Base-by-base conservation (phyloP, 257 asterid genomes). In the Solanum pennellii region DNA sequence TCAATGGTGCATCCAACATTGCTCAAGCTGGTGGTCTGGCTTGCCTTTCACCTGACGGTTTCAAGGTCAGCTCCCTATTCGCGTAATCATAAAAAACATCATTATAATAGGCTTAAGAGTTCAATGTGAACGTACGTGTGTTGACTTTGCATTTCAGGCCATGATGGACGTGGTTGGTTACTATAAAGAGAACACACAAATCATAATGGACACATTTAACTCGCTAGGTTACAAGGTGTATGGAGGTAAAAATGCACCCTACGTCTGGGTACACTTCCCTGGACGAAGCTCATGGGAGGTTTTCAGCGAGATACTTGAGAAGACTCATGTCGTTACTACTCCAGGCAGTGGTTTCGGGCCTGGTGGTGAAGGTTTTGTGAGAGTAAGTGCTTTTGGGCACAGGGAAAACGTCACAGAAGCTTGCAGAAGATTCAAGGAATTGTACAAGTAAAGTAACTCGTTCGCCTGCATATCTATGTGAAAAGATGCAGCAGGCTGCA, bases 311-410 rank as follows among this genome's bases (percentile, higher is more conserved):
- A 94, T 97, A 84, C 97, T 97, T 59, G 99, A 96, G 93, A 97
- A 96, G 93, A 97, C 99, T 56, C 97, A 97, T 60, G 96, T 96
- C 20, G 99, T 95, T 41, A 95, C 97, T 71, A 95, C 99, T 71
- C 99, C 99, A 6, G 98, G 98, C 56, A 97, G 98, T 83, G 99
- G 99, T 29, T 97, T 97, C 33, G 99, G 99, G 87, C 98, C 99
- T 41, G 98, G 92, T 13, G 99, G 99, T 25, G 98, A 97, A 92
- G 97, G 99, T 69, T 97, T 97, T 68, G 90, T 97, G 45, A 88
- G 99, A 90, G 98, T 97, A 49, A 95, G 98, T 77, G 98, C 99
- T 60, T 97, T 97, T 39, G 99, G 98, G 41, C 97, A 95, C 89
- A 89, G 98, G 93, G 94, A 92, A 35, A 97, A 97, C 60, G 99